phyloP scores from a whole-genome alignment of 495 filamentous ascomycete species.

The Penicilliopsis zonata region DNA sequence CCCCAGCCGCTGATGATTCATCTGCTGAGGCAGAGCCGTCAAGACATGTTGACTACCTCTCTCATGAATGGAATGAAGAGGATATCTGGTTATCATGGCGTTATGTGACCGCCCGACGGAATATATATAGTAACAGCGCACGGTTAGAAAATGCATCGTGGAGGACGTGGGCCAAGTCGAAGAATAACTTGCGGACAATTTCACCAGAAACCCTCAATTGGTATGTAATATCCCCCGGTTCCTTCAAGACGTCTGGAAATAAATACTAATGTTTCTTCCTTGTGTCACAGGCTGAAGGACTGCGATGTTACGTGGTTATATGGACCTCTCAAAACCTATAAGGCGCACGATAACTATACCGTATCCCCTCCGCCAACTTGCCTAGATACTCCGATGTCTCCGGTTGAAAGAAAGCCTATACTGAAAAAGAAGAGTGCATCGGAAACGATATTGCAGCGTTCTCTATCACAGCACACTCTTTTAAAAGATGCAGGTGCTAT shows the following conservation, averaged over 20 bases:
- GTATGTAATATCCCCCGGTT: constrained; percentile 31
- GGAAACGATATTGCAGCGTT: constrained; percentile 86
- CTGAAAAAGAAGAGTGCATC: constrained; percentile 94
- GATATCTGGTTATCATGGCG: constrained; percentile 98
- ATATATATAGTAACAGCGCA: constrained; percentile 66
- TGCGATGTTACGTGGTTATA: constrained; percentile 98
- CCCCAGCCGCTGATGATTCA: constrained; percentile 66
- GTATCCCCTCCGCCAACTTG: constrained; percentile 43
- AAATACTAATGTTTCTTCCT: background rate
- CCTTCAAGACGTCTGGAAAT: constrained; percentile 2
- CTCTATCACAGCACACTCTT: constrained; percentile 80
- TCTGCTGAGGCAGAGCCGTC: constrained; percentile 68
- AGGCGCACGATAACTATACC: constrained; percentile 24
- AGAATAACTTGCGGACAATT: constrained; percentile 72
- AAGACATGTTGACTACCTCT: constrained; percentile 91
- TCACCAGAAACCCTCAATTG: constrained; percentile 85
- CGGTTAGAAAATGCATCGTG: constrained; percentile 94
- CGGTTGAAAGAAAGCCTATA: constrained; percentile 80
- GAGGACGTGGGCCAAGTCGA: constrained; percentile 93
- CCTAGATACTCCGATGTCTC: constrained; percentile 72
- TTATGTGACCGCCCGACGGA: constrained; percentile 69
- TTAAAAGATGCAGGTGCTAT: constrained; percentile 89
- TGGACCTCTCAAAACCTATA: constrained; percentile 71
- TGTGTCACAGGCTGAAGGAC: constrained; percentile 95
- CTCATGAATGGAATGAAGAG: constrained; percentile 90